Percentiles rank a stretch among this genome's conserved stretches.
phyloP scores from a whole-genome alignment of 1,284 basidiomycete species.

The Fomitiporia mediterranea region DNA sequence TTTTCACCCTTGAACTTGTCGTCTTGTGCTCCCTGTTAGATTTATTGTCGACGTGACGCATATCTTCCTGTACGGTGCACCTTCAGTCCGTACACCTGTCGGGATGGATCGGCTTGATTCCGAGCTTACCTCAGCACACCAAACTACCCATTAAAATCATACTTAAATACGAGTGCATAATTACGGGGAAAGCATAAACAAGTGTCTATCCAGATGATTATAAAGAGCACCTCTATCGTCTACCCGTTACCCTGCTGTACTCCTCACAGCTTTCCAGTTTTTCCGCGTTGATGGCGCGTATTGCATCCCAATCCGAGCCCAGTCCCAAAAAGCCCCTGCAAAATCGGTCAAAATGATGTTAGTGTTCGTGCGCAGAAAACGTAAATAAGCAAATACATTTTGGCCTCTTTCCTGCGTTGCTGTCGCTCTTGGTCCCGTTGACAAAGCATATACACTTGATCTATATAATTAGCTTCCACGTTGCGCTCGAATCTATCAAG shows the following conservation, averaged over 20 bases:
- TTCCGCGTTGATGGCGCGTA: constrained; percentile 61
- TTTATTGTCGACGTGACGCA: too few species aligned
- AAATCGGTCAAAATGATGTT: neutral
- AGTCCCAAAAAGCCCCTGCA: constrained; percentile 77
- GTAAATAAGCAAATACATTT: constrained; percentile 36
- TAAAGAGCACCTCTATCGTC: constrained; percentile 29
- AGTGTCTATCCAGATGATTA: neutral
- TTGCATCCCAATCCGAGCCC: constrained; percentile 86
- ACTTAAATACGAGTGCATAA: constrained; percentile 6
- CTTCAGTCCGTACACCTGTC: neutral
- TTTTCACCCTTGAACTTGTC: too few species aligned
- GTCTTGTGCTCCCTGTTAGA: too few species aligned
- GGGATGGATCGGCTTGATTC: constrained; percentile 6
- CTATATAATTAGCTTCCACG: constrained; percentile 70
- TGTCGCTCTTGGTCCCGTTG: constrained; percentile 58
- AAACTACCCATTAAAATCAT: neutral
- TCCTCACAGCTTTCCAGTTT: constrained; percentile 71
- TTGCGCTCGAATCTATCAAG: constrained; percentile 53
- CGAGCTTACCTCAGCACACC: neutral
- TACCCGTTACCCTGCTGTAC: constrained; percentile 46
- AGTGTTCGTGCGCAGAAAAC: neutral
- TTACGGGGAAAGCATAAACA: neutral
- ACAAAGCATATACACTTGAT: constrained; percentile 67
- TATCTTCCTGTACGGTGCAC: too few species aligned
- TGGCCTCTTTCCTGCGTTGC: constrained; percentile 64